Evolutionary conservation across 306 rosid species (phyloP).

Genomic region (Canavalia gladiata): DNA sequence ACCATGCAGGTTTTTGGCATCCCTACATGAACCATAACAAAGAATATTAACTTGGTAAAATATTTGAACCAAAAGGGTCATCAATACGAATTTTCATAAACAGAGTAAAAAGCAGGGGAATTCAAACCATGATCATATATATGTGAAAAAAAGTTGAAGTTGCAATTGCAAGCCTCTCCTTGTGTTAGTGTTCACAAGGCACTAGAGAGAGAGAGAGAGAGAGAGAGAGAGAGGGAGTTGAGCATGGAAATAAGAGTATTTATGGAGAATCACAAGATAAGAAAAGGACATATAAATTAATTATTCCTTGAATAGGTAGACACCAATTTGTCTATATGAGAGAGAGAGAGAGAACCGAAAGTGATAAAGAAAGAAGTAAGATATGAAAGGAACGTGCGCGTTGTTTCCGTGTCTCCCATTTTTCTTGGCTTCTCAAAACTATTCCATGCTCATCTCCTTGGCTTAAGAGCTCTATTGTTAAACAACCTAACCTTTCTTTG

Average conservation of each 20-base stretch:
- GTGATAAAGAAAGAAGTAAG: not conserved
- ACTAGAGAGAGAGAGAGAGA: not conserved
- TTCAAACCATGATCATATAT: constrained; percentile 29
- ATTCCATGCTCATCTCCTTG: not conserved
- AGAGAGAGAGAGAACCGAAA: not conserved
- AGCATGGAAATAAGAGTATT: constrained; percentile 33
- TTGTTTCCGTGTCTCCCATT: constrained; percentile 38
- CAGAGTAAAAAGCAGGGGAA: constrained; percentile 6
- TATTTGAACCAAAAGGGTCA: constrained; percentile 19
- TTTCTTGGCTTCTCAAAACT: not conserved
- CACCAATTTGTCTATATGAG: constrained; percentile 26
- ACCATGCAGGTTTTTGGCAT: constrained; percentile 36
- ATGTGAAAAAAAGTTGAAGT: not conserved
- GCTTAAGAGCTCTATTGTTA: constrained; percentile 25
- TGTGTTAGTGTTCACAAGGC: not conserved
- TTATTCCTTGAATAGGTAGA: constrained; percentile 39
- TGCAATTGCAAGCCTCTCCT: not conserved
- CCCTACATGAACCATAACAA: constrained; percentile 13
- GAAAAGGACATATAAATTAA: constrained; percentile 25
- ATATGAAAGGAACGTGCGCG: constrained; percentile 35
- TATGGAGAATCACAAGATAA: constrained; percentile 35
- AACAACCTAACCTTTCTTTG: not conserved
- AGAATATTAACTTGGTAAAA: not conserved
- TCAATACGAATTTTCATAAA: not conserved
- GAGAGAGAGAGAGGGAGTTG: constrained; percentile 21